phyloP scores from a whole-genome alignment of 129 eudicot species.

The Artemisia tridentata region DNA sequence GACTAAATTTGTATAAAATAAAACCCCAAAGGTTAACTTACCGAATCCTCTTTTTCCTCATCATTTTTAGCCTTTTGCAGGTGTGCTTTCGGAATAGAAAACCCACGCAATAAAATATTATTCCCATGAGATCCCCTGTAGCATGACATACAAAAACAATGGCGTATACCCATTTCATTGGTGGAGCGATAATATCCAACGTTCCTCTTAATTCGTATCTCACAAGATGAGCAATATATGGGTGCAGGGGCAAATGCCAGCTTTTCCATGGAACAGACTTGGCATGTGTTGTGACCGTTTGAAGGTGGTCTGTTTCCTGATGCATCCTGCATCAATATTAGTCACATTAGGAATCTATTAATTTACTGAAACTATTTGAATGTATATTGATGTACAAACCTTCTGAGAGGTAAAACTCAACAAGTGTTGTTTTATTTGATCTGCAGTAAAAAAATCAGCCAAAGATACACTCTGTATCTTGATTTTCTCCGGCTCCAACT shows the following conservation, averaged over 20 bases:
- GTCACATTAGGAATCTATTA: conserved; percentile 14
- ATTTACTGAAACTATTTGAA: not conserved
- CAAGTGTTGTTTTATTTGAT: conserved; percentile 57
- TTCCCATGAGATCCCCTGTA: conserved; percentile 45
- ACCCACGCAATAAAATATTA: conserved; percentile 45
- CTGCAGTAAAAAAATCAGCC: conserved; percentile 57
- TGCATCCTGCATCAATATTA: conserved; percentile 32
- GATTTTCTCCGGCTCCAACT: conserved; percentile 39
- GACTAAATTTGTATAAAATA: conserved; percentile 15
- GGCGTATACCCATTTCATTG: conserved; percentile 36
- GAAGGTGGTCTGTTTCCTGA: conserved; percentile 27
- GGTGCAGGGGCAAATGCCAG: conserved; percentile 62
- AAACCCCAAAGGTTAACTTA: conserved; percentile 30
- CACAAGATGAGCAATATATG: conserved; percentile 64
- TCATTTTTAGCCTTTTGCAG: conserved; percentile 45
- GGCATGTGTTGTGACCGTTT: conserved; percentile 53
- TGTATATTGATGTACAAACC: conserved; percentile 36
- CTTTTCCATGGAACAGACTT: conserved; percentile 54
- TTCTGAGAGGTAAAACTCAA: conserved; percentile 45
- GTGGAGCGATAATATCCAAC: conserved; percentile 44
- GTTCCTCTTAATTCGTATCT: conserved; percentile 45
- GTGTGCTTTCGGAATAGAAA: conserved; percentile 42
- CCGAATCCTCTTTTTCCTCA: conserved; percentile 58
- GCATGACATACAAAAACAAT: conserved; percentile 60
- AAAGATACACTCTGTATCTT: conserved; percentile 50